A percentile compares a stretch with the other conserved stretches of the same genome.
Evolutionary conservation across 2,329 filamentous ascomycete species (phyloP).

Genomic region (Cadophora sp.): DNA sequence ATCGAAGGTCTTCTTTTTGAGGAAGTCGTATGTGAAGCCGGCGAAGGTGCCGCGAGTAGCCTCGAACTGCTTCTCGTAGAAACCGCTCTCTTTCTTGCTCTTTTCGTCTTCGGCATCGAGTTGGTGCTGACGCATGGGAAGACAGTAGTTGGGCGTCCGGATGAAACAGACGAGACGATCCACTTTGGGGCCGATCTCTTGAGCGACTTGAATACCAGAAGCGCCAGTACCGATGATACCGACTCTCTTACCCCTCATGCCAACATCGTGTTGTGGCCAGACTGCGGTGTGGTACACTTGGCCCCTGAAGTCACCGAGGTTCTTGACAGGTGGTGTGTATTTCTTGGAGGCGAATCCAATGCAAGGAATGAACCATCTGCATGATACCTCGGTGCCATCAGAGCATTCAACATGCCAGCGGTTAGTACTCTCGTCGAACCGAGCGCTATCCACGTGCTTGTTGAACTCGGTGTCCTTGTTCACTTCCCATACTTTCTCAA

Average conservation of each 20-base stretch:
- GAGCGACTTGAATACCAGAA: conserved; percentile 38
- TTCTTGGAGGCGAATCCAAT: conserved; percentile 39
- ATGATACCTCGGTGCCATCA: conserved; percentile 42
- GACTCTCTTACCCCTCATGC: conserved; percentile 57
- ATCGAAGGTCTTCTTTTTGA: conserved; percentile 52
- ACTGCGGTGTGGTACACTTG: conserved; percentile 37
- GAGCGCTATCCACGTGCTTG: conserved; percentile 48
- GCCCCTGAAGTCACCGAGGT: conserved; percentile 39
- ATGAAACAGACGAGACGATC: conserved; percentile 57
- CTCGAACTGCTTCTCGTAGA: conserved; percentile 51
- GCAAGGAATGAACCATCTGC: conserved; percentile 36
- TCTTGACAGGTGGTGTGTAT: conserved; percentile 36
- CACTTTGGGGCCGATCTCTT: conserved; percentile 47
- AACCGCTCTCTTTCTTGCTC: conserved; percentile 48
- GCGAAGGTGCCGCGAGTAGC: conserved; percentile 53
- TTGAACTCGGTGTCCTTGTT: conserved; percentile 53
- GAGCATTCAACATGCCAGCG: conserved; percentile 51
- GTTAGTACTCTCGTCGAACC: conserved; percentile 46
- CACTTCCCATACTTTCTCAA: conserved; percentile 60
- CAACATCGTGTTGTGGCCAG: conserved; percentile 47
- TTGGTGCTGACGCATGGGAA: conserved; percentile 61
- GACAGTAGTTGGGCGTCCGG: conserved; percentile 62
- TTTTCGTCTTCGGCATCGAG: conserved; percentile 50
- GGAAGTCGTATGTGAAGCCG: conserved; percentile 58
- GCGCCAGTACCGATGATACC: conserved; percentile 58